Conservation (phyloP, 2,329 filamentous ascomycete species). For the Stemphylium vesicarium region DNA sequence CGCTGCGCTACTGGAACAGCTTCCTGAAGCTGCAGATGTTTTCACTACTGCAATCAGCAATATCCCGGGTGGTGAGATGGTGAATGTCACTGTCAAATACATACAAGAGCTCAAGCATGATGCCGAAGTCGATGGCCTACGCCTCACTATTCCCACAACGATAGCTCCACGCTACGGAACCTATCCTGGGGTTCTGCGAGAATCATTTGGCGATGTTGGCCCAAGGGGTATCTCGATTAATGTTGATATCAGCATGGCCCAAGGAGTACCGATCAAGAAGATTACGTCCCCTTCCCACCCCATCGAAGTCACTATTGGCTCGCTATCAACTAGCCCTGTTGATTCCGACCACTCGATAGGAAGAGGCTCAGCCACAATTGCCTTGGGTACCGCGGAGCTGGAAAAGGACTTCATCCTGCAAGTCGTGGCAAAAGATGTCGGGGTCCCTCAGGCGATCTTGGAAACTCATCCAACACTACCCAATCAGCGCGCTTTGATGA, state of each 20-base stretch:
- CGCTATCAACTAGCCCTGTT: background rate
- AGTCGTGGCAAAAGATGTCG: constrained; percentile 9
- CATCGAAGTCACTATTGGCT: constrained; percentile 10
- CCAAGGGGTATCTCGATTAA: constrained; percentile 5
- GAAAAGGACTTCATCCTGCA: constrained; percentile 8
- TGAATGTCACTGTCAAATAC: constrained; percentile 7
- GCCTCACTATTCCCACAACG: constrained; percentile 3
- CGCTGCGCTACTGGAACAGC: constrained; percentile 7
- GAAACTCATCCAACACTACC: constrained; percentile 2
- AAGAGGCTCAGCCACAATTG: constrained; percentile 3
- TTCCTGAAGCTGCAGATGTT: constrained; percentile 11
- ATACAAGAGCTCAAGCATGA: constrained; percentile 11
- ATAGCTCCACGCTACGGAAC: constrained; percentile 6
- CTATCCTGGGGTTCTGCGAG: background rate
- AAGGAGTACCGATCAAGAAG: constrained; percentile 4
- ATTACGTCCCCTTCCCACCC: constrained; percentile 9
- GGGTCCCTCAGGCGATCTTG: constrained; percentile 8
- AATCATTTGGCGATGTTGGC: background rate
- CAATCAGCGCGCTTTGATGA: constrained; percentile 10
- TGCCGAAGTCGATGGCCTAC: constrained; percentile 10
- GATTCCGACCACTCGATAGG: constrained; percentile 1
- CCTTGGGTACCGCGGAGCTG: background rate
- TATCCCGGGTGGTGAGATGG: background rate
- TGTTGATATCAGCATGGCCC: constrained; percentile 6
- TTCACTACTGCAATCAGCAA: constrained; percentile 10